Conservation (phyloP, 805 yeast genomes). For the Candida maesae region DNA sequence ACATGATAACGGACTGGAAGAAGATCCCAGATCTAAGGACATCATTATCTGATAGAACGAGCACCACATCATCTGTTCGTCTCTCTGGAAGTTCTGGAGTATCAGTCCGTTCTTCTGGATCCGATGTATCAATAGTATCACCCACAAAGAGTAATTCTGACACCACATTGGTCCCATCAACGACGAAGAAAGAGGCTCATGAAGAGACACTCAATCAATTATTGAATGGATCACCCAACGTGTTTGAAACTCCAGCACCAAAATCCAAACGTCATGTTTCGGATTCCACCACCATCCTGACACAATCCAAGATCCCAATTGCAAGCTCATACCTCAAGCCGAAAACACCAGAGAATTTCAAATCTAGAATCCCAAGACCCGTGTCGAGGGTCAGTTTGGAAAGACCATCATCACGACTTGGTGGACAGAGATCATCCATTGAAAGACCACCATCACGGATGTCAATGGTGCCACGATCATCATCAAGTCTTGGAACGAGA, state of each 20-base stretch:
- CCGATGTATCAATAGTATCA: neutral
- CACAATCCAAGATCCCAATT: slow-evolving; percentile 15
- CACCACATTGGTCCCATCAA: neutral
- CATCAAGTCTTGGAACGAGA: slow-evolving; percentile 16
- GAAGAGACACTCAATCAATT: slow-evolving; percentile 13
- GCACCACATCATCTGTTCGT: slow-evolving; percentile 1
- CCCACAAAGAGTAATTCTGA: slow-evolving; percentile 3
- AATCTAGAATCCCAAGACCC: slow-evolving; percentile 25
- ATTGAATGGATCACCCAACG: slow-evolving; percentile 5
- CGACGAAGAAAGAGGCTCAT: slow-evolving; percentile 9
- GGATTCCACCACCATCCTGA: slow-evolving; percentile 5
- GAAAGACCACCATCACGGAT: slow-evolving; percentile 1
- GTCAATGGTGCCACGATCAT: slow-evolving; percentile 7
- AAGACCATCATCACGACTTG: slow-evolving; percentile 15
- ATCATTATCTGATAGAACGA: slow-evolving; percentile 5
- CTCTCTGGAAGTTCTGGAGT: slow-evolving; percentile 5
- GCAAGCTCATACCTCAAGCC: slow-evolving; percentile 5
- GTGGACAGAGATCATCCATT: no score
- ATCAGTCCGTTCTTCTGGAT: slow-evolving; percentile 1
- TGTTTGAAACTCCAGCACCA: slow-evolving; percentile 20
- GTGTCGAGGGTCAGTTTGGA: slow-evolving; percentile 17
- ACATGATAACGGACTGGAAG: slow-evolving; percentile 4
- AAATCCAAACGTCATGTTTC: slow-evolving; percentile 9
- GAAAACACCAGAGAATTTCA: slow-evolving; percentile 7
- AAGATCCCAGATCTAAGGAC: slow-evolving; percentile 20